phyloP scores from a whole-genome alignment of 2,329 filamentous ascomycete genomes.

The Didymella lethalis region DNA sequence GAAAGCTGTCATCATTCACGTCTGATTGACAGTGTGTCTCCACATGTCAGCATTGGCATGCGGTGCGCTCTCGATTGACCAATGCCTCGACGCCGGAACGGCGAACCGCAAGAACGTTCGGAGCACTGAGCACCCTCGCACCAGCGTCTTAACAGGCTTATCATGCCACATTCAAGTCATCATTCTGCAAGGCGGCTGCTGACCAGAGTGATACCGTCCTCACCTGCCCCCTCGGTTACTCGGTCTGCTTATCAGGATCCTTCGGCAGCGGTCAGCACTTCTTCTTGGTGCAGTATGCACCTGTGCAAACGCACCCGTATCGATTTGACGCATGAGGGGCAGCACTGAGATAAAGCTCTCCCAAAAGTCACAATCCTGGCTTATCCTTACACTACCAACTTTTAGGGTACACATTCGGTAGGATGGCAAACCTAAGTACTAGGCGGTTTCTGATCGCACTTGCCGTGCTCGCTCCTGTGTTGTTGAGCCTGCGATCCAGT shows the following conservation, averaged over 20 bases:
- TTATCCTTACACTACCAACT: neutral
- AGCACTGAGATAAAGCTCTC: neutral
- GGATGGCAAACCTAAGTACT: neutral
- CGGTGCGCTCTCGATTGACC: neutral
- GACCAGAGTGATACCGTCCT: neutral
- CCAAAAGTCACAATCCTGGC: neutral
- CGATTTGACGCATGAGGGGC: neutral
- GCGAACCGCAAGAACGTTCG: neutral
- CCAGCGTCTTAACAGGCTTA: neutral
- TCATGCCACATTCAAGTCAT: neutral
- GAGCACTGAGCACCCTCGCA: neutral
- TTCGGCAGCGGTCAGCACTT: neutral
- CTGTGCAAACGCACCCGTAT: neutral
- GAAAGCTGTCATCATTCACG: neutral
- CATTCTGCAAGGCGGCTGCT: neutral
- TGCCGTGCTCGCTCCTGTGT: neutral
- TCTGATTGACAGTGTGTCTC: neutral
- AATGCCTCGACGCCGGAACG: neutral
- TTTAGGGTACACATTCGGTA: neutral
- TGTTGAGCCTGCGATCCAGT: neutral
- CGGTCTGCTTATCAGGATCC: neutral
- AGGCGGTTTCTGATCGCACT: neutral
- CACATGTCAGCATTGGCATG: constrained; percentile 1
- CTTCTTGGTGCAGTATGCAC: neutral
- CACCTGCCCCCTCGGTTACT: neutral